Base-by-base conservation (phyloP, 1,284 basidiomycete genomes). In the Paramarasmius palmivorus region DNA sequence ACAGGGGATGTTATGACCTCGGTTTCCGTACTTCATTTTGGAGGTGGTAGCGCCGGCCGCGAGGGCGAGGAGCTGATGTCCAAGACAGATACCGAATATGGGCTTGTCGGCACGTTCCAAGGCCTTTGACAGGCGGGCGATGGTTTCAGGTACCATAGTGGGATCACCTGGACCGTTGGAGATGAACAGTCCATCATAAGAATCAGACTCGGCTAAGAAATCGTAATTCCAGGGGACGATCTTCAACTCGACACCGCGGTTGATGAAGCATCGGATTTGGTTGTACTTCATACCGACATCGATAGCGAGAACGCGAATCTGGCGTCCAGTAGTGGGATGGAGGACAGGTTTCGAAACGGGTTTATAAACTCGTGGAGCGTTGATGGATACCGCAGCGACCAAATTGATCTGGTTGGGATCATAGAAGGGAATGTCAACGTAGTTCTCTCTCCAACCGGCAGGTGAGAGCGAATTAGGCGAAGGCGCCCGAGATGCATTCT, bases 221-320 rank as follows among this genome's bases (percentile, higher is more conserved):
- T 99, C 90, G 69, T 97, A 91, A 69, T 99, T 82, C 95, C 95
- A 99, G 37, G 97, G 96, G 3, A 99, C 93, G 51, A 98, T 94
- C 74, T 98, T 97, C 68, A 99, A 79, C 72, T 99, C 94, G 49
- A 98, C 85, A 51, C 97, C 96, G 45, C 97, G 91, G 51, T 87
- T 81, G 49, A 86, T 88, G 76, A 99, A 98, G 78, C 96, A 99
- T 44, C 97, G 86, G 63, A 99, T 96, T 73, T 99, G 97, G 75
- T 99, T 99, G 77, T 90, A 96, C 76, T 99, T 99, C 92, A 99
- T 98, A 40, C 97, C 97, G 52, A 99, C 95, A 70, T 99, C 97
- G 54, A 99, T 77, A 4, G 93, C 93, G 20, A 99, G 67, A 47
- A 99, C 83, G 58, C 97, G 90, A 36, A 99, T 69, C 1, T 86